These are phyloP conservation scores for Tripterygium wilfordii DNA, from an alignment of 177 flowering plant species.

Conservation along the genomic window DNA sequence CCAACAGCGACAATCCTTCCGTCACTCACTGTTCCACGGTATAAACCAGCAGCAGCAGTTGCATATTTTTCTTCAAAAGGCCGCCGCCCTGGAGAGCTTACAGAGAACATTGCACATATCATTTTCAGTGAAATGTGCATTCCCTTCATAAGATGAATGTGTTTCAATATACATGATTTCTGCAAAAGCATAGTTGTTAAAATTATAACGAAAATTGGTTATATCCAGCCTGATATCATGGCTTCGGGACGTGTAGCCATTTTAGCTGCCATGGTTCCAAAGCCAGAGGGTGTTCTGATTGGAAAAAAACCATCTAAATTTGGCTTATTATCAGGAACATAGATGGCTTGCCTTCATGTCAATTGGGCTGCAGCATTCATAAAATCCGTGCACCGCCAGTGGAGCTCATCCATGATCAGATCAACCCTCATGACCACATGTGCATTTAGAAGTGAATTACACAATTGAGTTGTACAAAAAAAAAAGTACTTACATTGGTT, in stretches of 20 bases:
- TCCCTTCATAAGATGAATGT: too few relatives aligned
- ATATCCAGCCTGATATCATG: conserved; percentile 60
- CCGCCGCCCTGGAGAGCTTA: conserved; percentile 54
- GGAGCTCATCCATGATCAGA: conserved; percentile 75
- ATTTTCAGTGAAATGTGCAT: too few relatives aligned
- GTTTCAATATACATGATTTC: too few relatives aligned
- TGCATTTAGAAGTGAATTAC: too few relatives aligned
- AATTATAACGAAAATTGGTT: neutral
- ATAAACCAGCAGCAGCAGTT: conserved; percentile 66
- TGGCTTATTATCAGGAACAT: conserved; percentile 70
- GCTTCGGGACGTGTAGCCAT: conserved; percentile 91
- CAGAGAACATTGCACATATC: conserved; percentile 76
- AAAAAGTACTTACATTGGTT: too few relatives aligned
- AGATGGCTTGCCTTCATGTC: conserved; percentile 95
- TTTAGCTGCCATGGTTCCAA: conserved; percentile 54
- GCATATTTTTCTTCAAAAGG: conserved; percentile 84
- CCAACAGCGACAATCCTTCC: conserved; percentile 70
- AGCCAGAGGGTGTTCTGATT: conserved; percentile 21
- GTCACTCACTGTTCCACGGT: conserved; percentile 25
- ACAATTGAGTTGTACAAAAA: too few relatives aligned
- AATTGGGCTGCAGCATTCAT: conserved; percentile 72
- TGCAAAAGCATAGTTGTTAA: too few relatives aligned
- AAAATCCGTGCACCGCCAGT: conserved; percentile 47
- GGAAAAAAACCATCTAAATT: conserved; percentile 44
- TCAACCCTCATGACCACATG: conserved; percentile 76